phyloP scores from a whole-genome alignment of 1,284 basidiomycete genomes.

The Leccinum subspadiceum region DNA sequence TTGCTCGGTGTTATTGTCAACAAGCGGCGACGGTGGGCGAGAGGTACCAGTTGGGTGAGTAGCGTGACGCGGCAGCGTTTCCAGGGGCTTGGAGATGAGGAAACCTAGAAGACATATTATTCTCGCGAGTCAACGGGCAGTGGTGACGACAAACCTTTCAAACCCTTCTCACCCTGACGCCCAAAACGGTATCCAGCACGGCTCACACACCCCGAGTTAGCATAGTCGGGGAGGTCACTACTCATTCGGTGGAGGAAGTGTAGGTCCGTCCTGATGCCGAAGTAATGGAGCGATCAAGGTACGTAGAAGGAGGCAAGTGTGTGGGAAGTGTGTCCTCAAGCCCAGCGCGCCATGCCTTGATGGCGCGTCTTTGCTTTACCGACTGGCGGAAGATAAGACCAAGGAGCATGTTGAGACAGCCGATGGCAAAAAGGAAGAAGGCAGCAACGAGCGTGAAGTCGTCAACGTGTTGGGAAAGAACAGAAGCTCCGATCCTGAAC shows the following conservation, averaged over 20 bases:
- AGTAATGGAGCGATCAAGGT: constrained; percentile 30
- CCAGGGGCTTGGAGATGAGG: constrained; percentile 54
- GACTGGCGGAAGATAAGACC: constrained; percentile 70
- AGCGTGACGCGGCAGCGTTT: constrained; percentile 54
- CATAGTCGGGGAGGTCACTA: constrained; percentile 30
- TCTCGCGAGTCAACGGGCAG: neutral
- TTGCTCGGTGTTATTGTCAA: constrained; percentile 11
- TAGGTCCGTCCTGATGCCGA: constrained; percentile 35
- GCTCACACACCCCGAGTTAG: constrained; percentile 24
- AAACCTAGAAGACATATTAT: constrained; percentile 34
- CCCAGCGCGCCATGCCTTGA: constrained; percentile 60
- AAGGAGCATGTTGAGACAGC: constrained; percentile 78
- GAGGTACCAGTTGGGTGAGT: constrained; percentile 33
- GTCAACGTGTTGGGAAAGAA: constrained; percentile 82
- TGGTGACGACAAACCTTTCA: constrained; percentile 45
- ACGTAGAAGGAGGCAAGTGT: constrained; percentile 30
- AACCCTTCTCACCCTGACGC: constrained; percentile 69
- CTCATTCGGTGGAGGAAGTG: constrained; percentile 35
- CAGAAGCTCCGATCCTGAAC: constrained; percentile 68
- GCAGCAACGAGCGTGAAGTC: constrained; percentile 84
- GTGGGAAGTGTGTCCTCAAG: constrained; percentile 56
- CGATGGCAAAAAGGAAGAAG: constrained; percentile 85
- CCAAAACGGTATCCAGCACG: constrained; percentile 63
- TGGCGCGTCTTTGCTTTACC: constrained; percentile 58
- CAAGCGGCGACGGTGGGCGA: constrained; percentile 24